Base-by-base conservation (phyloP, 2,329 filamentous ascomycete genomes). In the Colletotrichum endophyticum region DNA sequence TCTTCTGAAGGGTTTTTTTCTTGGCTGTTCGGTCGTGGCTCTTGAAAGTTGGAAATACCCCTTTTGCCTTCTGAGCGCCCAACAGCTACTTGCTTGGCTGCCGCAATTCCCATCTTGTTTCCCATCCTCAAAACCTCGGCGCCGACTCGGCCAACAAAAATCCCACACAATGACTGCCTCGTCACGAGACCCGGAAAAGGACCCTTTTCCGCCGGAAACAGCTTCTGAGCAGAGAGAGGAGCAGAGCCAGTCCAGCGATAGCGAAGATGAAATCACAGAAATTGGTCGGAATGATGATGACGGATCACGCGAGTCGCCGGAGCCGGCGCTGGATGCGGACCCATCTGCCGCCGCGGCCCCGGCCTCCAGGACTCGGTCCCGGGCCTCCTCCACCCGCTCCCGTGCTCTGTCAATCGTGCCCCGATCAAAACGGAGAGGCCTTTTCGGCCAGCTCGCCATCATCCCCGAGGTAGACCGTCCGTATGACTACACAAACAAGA, bases 381-480 rank as follows among this genome's bases (percentile, higher is more conserved):
- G 83, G 34, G 80, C 83, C 16, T 87, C 87, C 0, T 88, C 86
- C 8, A 79, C 82, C 9, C 83, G 84, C 44, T 87, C 88, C 8
- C 82, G 83, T n/a, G 73, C 84, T 6, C 78, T 82, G 64, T 76
- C 81, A 39, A 78, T 90, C 61, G 82, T 92, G 16, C 86, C 89
- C 32, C 84, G 87, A 36, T 81, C 84, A 1, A 79, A 86, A 73
- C 90, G 95, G 66, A 89, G 95, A 80, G 96, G 96, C 0, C 87
- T 98, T 3, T 89, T 98, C 64, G 93, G 92, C 2, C 90, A 90
- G 49, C 87, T 98, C 15, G 88, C 94, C 2, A 76, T 98, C 36
- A 88, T 98, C 19, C 94, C 95, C 3, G 96, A 98, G 85, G 92
- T 98, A 16, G 92, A 95, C 62, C 89, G 93, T 36, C 94, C 96